A percentile compares a stretch with the other conserved stretches of the same genome.
These are phyloP conservation scores for Crithidia fasciculata DNA, from an alignment of 208 protist species.

Conservation along the genomic window DNA sequence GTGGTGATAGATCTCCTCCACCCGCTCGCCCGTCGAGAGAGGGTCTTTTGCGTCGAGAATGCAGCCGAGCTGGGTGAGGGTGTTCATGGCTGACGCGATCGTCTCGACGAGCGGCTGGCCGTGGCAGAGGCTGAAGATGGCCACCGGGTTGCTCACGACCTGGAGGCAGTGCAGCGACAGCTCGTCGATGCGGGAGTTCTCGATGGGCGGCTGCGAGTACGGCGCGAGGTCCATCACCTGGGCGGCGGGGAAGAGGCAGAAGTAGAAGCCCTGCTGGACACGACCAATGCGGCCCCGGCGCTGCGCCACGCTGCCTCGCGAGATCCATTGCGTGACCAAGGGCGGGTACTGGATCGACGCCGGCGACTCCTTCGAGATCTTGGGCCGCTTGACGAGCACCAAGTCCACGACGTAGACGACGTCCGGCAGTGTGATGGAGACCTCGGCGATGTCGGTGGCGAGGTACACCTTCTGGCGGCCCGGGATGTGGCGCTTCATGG, in stretches of 20 bases:
- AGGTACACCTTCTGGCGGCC: constrained; percentile 93
- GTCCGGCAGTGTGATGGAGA: constrained; percentile 96
- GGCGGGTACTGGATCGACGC: constrained; percentile 84
- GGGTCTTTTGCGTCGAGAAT: constrained; percentile 57
- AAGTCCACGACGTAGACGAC: constrained; percentile 96
- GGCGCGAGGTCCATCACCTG: constrained; percentile 54
- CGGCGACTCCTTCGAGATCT: constrained; percentile 59
- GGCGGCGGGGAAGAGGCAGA: constrained; percentile 61
- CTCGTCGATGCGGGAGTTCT: constrained; percentile 70
- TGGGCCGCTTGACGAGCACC: constrained; percentile 84
- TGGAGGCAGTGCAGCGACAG: constrained; percentile 84
- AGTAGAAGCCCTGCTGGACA: constrained; percentile 86
- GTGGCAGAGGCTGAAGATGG: constrained; percentile 81
- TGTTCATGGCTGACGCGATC: constrained; percentile 70
- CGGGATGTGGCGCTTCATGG: constrained; percentile 78
- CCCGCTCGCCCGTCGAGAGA: constrained; percentile 35
- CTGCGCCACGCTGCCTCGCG: constrained; percentile 67
- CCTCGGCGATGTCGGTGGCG: constrained; percentile 97
- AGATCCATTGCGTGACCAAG: constrained; percentile 81
- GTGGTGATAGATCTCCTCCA: constrained; percentile 37
- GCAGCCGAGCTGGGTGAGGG: constrained; percentile 73
- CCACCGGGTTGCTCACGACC: constrained; percentile 63
- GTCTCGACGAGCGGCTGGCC: constrained; percentile 63
- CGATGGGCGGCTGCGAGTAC: constrained; percentile 42
- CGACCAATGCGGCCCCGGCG: constrained; percentile 85